phyloP scores from a whole-genome alignment of 345 rosid species.

The Aquilaria yunnanensis region DNA sequence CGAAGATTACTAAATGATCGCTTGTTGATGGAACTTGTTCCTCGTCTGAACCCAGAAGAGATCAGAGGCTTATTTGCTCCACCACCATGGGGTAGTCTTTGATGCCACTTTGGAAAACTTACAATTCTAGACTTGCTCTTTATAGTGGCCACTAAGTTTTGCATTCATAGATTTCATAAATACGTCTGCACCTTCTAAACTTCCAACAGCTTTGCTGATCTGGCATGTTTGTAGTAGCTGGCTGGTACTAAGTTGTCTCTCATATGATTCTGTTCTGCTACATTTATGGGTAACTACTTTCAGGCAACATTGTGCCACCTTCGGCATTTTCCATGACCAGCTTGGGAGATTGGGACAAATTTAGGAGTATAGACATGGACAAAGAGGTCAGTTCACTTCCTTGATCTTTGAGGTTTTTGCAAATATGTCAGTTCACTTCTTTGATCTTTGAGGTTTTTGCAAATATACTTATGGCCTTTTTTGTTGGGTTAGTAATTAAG shows the following conservation, averaged over 20 bases:
- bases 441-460: conserved; percentile 1
- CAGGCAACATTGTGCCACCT: conserved; percentile 83
- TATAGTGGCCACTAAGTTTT: not conserved
- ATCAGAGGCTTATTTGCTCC: conserved; percentile 97
- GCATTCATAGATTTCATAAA: not conserved
- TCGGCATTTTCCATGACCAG: conserved; percentile 77
- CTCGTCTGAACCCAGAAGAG: conserved; percentile 79
- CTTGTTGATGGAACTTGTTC: conserved; percentile 93
- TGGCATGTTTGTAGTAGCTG: not conserved
- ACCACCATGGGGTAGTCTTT: conserved; percentile 86
- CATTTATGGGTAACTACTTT: conserved; percentile 3
- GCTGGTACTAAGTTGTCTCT: not conserved
- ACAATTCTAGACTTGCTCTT: not conserved
- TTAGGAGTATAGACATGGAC: conserved; percentile 97
- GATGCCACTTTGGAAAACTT: not conserved
- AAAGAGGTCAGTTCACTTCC: conserved; percentile 59
- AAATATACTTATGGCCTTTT: no score
- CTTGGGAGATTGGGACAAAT: conserved; percentile 81
- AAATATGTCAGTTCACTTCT: conserved; percentile 26
- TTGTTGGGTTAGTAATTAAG: not conserved
- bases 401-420: not conserved
- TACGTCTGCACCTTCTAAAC: not conserved
- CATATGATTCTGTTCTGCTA: not conserved
- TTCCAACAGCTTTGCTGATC: not conserved
- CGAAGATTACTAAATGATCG: conserved; percentile 93